A percentile compares a stretch with the other conserved stretches of the same genome.
These are phyloP conservation scores for Harrya chromipes DNA, from an alignment of 768 basidiomycete genomes.

Conservation along the genomic window DNA sequence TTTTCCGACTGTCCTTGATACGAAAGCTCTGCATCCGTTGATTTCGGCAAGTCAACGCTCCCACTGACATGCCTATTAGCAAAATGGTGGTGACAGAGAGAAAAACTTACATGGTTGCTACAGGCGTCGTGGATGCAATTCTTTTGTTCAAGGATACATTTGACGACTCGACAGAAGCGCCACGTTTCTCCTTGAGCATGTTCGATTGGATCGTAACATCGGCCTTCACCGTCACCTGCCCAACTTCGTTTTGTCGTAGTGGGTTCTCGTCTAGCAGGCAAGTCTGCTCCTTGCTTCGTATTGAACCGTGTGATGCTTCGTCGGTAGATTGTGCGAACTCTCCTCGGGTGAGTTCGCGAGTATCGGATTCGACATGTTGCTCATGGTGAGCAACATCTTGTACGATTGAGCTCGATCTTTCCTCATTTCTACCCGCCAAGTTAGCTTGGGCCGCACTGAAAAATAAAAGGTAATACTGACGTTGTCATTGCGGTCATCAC, in stretches of 20 bases:
- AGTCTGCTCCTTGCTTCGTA: background rate
- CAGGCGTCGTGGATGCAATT: background rate
- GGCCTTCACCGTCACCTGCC: background rate
- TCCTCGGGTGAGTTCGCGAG: no score
- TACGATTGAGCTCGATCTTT: background rate
- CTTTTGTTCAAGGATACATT: background rate
- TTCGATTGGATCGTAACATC: background rate
- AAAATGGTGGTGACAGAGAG: background rate
- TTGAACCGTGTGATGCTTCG: background rate
- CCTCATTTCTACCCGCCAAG: background rate
- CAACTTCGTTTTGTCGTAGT: background rate
- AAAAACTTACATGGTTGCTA: background rate
- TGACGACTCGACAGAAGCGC: background rate
- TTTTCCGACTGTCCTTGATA: no score
- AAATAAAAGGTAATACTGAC: constrained; percentile 2
- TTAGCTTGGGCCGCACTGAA: background rate
- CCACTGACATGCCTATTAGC: background rate
- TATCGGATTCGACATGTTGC: no score
- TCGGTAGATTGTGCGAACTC: background rate
- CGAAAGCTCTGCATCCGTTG: no score
- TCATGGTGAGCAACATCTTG: background rate
- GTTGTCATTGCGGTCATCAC: background rate
- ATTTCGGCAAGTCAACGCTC: no score
- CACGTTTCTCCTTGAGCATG: background rate
- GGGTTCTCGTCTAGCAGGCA: background rate